phyloP scores from a whole-genome alignment of 1,284 basidiomycete genomes.

The Vanrija sp. region DNA sequence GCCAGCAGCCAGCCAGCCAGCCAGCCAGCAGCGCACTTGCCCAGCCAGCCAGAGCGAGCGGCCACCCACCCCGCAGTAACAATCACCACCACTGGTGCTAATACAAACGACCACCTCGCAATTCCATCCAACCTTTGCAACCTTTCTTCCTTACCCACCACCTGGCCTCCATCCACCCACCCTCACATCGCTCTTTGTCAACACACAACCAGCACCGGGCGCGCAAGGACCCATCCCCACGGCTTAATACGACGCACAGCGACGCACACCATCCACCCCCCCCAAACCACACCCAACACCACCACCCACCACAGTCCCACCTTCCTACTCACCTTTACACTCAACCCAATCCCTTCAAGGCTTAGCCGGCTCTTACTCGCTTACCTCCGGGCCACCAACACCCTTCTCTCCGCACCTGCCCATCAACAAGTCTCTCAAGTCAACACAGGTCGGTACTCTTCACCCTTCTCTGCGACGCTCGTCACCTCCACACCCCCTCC shows the following conservation, averaged over 20 bases:
- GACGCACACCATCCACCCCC: background rate
- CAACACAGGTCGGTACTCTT: background rate
- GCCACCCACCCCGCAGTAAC: background rate
- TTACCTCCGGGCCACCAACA: background rate
- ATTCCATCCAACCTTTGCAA: too few relatives aligned
- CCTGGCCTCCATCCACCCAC: background rate
- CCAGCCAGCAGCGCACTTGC: background rate
- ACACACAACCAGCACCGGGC: background rate
- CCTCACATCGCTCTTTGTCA: background rate
- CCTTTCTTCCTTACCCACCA: background rate
- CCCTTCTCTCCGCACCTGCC: background rate
- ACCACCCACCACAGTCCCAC: background rate
- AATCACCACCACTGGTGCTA: too few relatives aligned
- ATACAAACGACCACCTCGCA: too few relatives aligned
- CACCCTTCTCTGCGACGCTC: background rate
- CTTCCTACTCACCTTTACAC: background rate
- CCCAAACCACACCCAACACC: background rate
- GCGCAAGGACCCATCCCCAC: background rate
- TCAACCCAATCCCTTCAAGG: background rate
- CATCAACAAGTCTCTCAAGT: too few relatives aligned
- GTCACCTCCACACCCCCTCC: too few relatives aligned
- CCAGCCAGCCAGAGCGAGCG: too few relatives aligned
- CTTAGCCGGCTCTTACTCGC: too few relatives aligned
- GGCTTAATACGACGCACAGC: background rate
- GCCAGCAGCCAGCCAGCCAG: background rate